Evolutionary conservation across 129 eudicot genomes (phyloP).

Genomic region (Erigeron canadensis): DNA sequence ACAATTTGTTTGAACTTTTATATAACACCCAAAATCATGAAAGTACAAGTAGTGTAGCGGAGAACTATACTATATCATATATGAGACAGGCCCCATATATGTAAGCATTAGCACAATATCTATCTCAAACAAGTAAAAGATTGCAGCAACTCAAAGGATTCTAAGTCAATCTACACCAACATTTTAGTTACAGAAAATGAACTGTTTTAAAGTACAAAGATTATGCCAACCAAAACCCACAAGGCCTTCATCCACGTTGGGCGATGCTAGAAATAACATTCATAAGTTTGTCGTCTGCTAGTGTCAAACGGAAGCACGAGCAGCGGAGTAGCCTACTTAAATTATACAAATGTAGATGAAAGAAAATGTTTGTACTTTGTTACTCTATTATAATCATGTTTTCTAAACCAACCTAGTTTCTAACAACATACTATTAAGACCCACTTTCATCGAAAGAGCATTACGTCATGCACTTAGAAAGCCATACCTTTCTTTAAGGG

Average conservation of each 20-base stretch:
- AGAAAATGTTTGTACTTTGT: background rate
- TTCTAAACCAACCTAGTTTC: background rate
- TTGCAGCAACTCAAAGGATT: background rate
- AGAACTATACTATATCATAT: too few species aligned
- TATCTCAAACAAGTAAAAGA: background rate
- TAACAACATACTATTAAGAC: background rate
- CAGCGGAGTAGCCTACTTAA: background rate
- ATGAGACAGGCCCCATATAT: too few species aligned
- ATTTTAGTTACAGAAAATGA: background rate
- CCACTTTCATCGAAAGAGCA: slow-evolving; percentile 1
- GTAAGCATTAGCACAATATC: too few species aligned
- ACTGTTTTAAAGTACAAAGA: background rate
- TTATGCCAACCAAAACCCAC: background rate
- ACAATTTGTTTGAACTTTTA: too few species aligned
- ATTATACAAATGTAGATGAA: background rate
- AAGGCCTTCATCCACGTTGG: background rate
- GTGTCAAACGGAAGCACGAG: background rate
- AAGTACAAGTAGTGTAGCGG: too few species aligned
- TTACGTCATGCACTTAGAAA: background rate
- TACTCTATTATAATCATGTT: background rate
- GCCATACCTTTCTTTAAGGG: background rate
- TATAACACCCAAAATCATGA: too few species aligned
- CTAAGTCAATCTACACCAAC: background rate
- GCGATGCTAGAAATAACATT: background rate
- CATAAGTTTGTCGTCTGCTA: background rate